A percentile compares a stretch with the other conserved stretches of the same genome.
Evolutionary conservation across 768 basidiomycete species (phyloP).

Genomic region (Mycena vulgaris): DNA sequence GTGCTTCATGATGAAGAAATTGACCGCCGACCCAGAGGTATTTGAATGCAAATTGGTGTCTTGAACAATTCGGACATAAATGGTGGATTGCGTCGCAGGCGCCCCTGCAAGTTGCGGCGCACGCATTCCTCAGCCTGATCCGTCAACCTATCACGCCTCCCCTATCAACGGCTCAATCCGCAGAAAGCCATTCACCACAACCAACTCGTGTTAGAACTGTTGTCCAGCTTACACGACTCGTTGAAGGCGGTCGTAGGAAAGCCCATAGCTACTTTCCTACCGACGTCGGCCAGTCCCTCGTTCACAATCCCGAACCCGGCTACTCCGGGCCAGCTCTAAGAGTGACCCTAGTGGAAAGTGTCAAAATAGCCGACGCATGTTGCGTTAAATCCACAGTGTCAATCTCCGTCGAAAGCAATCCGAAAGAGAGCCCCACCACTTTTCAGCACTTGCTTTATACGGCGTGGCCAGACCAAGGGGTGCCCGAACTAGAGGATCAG

Average conservation of each 20-base stretch:
- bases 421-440: constrained; percentile 51
- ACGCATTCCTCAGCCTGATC: constrained; percentile 84
- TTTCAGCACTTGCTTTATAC: constrained; percentile 83
- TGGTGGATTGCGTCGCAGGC: constrained; percentile 93
- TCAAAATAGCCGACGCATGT: constrained; percentile 67
- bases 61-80: constrained; percentile 77
- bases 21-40: constrained; percentile 59
- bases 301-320: constrained; percentile 63
- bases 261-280: constrained; percentile 85
- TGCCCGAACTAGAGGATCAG: constrained; percentile 76
- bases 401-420: constrained; percentile 53
- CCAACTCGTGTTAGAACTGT: constrained; percentile 76
- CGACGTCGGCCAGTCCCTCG: constrained; percentile 65
- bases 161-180: constrained; percentile 24
- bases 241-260: constrained; percentile 81
- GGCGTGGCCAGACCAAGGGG: constrained; percentile 90
- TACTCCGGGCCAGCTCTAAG: constrained; percentile 60
- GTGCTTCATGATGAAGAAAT: too few relatives aligned
- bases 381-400: constrained; percentile 76
- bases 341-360: constrained; percentile 69
- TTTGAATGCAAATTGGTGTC: constrained; percentile 91
- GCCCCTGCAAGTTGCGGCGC: constrained; percentile 76
- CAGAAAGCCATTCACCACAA: constrained; percentile 26
- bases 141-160: constrained; percentile 62
- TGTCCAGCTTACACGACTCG: constrained; percentile 84